Evolutionary conservation across 192 early-diverging fungal genomes (phyloP).

Genomic region (Coemansia sp.): DNA sequence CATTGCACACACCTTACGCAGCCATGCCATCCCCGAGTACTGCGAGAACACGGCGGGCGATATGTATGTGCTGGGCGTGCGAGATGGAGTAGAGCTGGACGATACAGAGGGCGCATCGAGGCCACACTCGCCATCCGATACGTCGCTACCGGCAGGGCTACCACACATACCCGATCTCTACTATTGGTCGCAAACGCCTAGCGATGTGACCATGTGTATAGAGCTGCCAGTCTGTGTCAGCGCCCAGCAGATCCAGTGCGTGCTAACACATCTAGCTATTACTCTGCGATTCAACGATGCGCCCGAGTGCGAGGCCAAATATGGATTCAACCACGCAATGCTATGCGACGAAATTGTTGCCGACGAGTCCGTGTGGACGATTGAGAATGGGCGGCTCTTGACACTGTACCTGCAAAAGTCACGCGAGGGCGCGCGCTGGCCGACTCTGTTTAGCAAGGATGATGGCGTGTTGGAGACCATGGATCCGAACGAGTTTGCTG

Average conservation of each 20-base stretch:
- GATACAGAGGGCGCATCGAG: constrained; percentile 31
- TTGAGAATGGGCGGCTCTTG: constrained; percentile 60
- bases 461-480: constrained; percentile 64
- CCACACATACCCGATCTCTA: constrained; percentile 42
- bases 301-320: constrained; percentile 10
- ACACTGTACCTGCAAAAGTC: constrained; percentile 64
- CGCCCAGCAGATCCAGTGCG: constrained; percentile 60
- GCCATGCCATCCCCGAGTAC: constrained; percentile 46
- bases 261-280: constrained; percentile 54
- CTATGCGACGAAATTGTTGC: constrained; percentile 54
- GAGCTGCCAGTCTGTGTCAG: constrained; percentile 55
- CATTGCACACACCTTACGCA: constrained; percentile 26
- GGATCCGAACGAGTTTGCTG: constrained; percentile 59
- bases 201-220: constrained; percentile 66
- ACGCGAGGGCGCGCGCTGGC: constrained; percentile 62
- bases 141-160: background rate
- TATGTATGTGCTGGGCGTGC: constrained; percentile 35
- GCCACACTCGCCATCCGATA: background rate
- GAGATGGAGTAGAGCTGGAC: constrained; percentile 34
- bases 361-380: constrained; percentile 64
- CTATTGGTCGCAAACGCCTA: constrained; percentile 66
- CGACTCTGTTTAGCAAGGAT: constrained; percentile 62
- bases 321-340: constrained; percentile 8
- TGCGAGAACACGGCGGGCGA: constrained; percentile 23
- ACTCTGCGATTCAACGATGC: constrained; percentile 35